Base-by-base conservation (phyloP, 2,329 filamentous ascomycete genomes). In the Pestalotiopsis sp. region DNA sequence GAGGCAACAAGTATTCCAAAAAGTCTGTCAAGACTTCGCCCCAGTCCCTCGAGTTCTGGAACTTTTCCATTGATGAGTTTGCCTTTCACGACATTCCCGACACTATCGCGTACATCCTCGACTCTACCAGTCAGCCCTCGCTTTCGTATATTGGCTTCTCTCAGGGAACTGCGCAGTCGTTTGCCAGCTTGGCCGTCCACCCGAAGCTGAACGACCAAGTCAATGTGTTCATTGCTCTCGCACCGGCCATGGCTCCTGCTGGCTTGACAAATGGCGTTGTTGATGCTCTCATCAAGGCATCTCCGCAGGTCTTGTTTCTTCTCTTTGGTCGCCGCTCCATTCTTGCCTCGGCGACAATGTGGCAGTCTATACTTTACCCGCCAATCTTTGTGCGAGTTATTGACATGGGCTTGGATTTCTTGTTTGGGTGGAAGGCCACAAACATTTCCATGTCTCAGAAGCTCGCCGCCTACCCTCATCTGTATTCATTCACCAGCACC, bases 1-100 rank as follows among this genome's bases (percentile, higher is more conserved):
- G 96, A 45, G 96, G 96, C 64, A 99, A 99, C 86, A 99, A 99
- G 79, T 99, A 99, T 82, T 97, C 94, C 61, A 99, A 98, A 81
- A 99, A 99, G 82, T 95, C 91, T 2, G 89, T 95, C 65, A 87
- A 91, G 69, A 85, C 86, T 71, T 91, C 94, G 0, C 95, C 96
- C 0, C 91, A 89, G 0, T 91, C 92, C 2, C 83, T 87, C 49
- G 86, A 89, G 14, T 99, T 99, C 80, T 99, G 96, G 96, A 92
- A 98, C 79, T 99, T 99, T 78, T 97, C 94, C 65, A 98, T 99
- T 78, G 96, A 99, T 78, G 93, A 99, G 77, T 99, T 99, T 78
- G 96, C 96, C 62, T 97, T 99, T 76, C 90, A 98, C 78, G 96
- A 99, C 79, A 98, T 99, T 69, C 96, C 96, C 1, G 92, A 99